Percentiles rank a stretch among this genome's conserved stretches.
Evolutionary conservation across 2,329 filamentous ascomycete species (phyloP).

Genomic region (Penicillium sp.): DNA sequence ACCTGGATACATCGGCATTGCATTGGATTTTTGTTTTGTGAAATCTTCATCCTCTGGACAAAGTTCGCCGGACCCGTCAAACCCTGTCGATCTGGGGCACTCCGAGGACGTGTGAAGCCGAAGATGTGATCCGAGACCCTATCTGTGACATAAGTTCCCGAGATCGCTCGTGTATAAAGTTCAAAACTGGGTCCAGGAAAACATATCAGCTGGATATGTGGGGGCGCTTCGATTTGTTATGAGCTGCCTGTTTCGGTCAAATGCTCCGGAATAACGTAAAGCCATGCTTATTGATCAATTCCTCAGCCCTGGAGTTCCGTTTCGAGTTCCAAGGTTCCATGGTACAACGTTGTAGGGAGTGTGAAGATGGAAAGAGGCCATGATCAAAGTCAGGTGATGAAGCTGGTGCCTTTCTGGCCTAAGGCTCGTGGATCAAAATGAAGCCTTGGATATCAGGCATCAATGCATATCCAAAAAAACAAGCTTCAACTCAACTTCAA

Average conservation of each 20-base stretch:
- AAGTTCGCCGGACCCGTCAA: slow-evolving; percentile 20
- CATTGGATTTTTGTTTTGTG: slow-evolving; percentile 14
- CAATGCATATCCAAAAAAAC: background rate
- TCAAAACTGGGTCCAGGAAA: background rate
- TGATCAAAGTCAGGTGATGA: background rate
- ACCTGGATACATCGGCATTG: slow-evolving; percentile 3
- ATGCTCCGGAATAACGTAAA: background rate
- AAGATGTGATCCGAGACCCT: slow-evolving; percentile 20
- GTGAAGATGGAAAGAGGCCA: too few relatives aligned
- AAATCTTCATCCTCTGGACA: slow-evolving; percentile 17
- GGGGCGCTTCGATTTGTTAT: background rate
- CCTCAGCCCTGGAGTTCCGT: background rate
- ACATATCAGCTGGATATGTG: slow-evolving; percentile 1
- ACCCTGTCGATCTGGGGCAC: slow-evolving; percentile 25
- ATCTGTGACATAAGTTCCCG: background rate
- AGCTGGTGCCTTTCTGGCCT: slow-evolving; percentile 11
- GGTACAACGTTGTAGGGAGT: too few relatives aligned
- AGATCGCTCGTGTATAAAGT: slow-evolving; percentile 15
- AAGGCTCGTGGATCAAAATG: background rate
- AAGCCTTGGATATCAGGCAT: background rate
- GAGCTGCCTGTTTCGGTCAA: slow-evolving; percentile 7
- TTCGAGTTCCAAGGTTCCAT: background rate
- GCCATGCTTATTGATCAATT: background rate
- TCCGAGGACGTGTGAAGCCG: slow-evolving; percentile 16
- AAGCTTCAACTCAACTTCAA: background rate